phyloP scores from a whole-genome alignment of 805 yeast species.

The Myxozyma udenii region DNA sequence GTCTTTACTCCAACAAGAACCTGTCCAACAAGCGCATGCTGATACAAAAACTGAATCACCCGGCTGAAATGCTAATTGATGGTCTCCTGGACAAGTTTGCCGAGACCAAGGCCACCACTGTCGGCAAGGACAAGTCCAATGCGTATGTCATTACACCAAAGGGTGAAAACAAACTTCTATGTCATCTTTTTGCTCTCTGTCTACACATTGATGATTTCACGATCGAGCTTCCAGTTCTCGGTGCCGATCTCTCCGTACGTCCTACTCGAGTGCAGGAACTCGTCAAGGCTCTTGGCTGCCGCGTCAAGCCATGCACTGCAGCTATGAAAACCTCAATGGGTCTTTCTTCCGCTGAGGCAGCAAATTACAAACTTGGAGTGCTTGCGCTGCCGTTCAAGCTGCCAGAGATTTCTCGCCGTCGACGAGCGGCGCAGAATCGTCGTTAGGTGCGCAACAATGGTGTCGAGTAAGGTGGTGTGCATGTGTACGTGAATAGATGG shows the following conservation, averaged over 20 bases:
- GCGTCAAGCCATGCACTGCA: slow-evolving; percentile 61
- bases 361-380: slow-evolving; percentile 72
- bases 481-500: neutral
- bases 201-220: slow-evolving; percentile 73
- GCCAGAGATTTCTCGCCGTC: slow-evolving; percentile 45
- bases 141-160: slow-evolving; percentile 78
- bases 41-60: slow-evolving; percentile 54
- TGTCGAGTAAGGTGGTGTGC: neutral
- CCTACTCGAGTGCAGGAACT: slow-evolving; percentile 46
- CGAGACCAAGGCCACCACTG: slow-evolving; percentile 52
- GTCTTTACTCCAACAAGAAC: slow-evolving; percentile 73
- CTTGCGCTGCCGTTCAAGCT: slow-evolving; percentile 84
- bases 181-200: slow-evolving; percentile 68
- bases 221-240: slow-evolving; percentile 74
- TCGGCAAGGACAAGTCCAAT: slow-evolving; percentile 24
- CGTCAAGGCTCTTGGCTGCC: slow-evolving; percentile 79
- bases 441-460: neutral
- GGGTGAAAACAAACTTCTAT: slow-evolving; percentile 79
- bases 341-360: slow-evolving; percentile 36
- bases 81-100: slow-evolving; percentile 72
- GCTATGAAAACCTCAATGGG: slow-evolving; percentile 40
- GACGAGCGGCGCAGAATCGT: slow-evolving; percentile 8
- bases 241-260: slow-evolving; percentile 77
- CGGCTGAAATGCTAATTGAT: slow-evolving; percentile 71
- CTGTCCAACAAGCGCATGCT: slow-evolving; percentile 57